phyloP scores from a whole-genome alignment of 805 yeast genomes.

The Blastobotrys terrestris region DNA sequence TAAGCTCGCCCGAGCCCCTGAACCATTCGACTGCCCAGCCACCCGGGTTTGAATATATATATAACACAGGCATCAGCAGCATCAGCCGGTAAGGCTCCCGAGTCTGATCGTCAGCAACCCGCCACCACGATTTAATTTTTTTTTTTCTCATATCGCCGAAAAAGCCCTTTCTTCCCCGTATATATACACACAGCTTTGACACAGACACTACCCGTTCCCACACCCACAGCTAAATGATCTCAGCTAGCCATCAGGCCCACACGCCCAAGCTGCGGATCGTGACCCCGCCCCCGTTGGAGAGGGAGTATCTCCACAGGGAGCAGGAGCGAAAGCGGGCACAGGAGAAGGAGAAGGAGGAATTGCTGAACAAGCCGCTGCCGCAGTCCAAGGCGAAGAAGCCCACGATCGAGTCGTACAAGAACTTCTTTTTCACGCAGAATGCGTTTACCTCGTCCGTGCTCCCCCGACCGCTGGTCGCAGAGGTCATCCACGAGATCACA shows the following conservation, averaged over 20 bases:
- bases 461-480: slow-evolving; percentile 41
- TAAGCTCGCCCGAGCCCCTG: too few species aligned
- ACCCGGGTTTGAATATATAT: too few species aligned
- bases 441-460: slow-evolving; percentile 18
- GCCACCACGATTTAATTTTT: neutral
- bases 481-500: slow-evolving; percentile 63
- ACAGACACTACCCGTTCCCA: neutral
- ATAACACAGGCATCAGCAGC: neutral
- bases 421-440: slow-evolving; percentile 19
- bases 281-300: neutral
- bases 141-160: too few species aligned
- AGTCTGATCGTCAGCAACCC: neutral
- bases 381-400: neutral
- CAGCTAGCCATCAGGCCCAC: neutral
- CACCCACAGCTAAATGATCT: neutral
- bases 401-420: neutral
- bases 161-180: too few species aligned
- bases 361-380: neutral
- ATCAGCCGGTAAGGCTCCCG: neutral
- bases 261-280: neutral
- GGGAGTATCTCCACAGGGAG: neutral
- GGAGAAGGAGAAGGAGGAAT: neutral
- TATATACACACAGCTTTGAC: neutral
- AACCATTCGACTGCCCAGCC: neutral
- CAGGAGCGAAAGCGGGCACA: neutral